Base-by-base conservation (phyloP, 2,329 filamentous ascomycete species). In the Massarina eburnea region DNA sequence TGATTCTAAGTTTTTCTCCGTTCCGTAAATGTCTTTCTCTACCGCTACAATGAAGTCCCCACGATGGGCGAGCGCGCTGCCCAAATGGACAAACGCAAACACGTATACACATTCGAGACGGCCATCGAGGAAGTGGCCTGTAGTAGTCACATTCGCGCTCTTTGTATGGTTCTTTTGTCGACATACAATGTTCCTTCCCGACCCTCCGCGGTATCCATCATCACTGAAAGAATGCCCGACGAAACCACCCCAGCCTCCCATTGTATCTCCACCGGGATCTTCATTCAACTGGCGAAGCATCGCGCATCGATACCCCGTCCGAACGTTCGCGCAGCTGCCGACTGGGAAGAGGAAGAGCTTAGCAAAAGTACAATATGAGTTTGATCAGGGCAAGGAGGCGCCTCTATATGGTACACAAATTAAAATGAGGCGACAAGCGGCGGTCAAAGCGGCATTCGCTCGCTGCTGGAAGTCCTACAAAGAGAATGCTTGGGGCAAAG, bases 391-490 rank as follows among this genome's bases (percentile, higher is more conserved):
- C 12, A 18, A 30, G 18, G 75, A 81, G 0, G 10, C 41, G 4
- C 27, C 49, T 4, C 71, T 78, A 6, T 55, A 57, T 17, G 71
- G 75, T 14, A 48, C 55, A 41, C 43, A 56, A 8, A 80, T 81
- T 58, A 83, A 90, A 20, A 69, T 84, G 49, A 71, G 80, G 45
- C 82, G 87, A 41, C 80, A 85, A 51, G 75, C 76, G 9, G 74
- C 79, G 35, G 84, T 96, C 64, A 90, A 84, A 67, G 77, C 80
- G 7, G 85, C 90, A 45, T 88, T 95, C 67, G 71, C 80, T 55
- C 84, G 85, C 55, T 83, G 88, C 1, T 96, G 91, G 91, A 71
- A 73, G 2, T 88, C 87, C 24, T 96, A 96, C 70, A 86, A 82
- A 61, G 77, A 82, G 49, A 78, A 83, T 55, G 91, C 91, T 6